phyloP scores from a whole-genome alignment of 495 filamentous ascomycete species.

The Xylaria venustula region DNA sequence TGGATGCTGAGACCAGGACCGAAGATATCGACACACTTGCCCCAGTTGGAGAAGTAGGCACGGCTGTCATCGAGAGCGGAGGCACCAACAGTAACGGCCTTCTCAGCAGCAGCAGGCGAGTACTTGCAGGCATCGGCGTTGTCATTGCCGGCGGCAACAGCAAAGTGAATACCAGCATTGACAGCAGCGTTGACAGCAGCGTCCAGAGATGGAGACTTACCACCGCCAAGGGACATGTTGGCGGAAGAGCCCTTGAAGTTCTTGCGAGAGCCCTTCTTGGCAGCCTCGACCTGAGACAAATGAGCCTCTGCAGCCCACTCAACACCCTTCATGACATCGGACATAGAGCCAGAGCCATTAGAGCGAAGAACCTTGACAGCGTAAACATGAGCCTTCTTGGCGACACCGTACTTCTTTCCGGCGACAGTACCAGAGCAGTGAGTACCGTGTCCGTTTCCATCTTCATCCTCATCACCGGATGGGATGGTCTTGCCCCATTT shows the following conservation, averaged over 20 bases:
- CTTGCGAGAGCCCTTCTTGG: constrained; percentile 83
- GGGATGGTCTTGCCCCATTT: constrained; percentile 97
- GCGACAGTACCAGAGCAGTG: constrained; percentile 98
- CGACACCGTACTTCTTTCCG: constrained; percentile 98
- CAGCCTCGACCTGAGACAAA: constrained; percentile 65
- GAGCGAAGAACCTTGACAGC: constrained; percentile 98
- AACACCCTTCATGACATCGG: constrained; percentile 96
- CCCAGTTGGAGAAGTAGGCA: constrained; percentile 99
- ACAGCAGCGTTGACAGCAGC: constrained; percentile 93
- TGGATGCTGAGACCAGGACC: constrained; percentile 95
- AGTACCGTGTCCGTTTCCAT: constrained; percentile 98
- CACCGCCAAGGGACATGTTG: constrained; percentile 98
- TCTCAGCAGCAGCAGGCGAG: constrained; percentile 91
- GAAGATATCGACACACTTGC: constrained; percentile 99
- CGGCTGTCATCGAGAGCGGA: constrained; percentile 91
- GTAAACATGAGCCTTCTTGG: constrained; percentile 95
- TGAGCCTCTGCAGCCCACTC: constrained; percentile 89
- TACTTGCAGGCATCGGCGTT: constrained; percentile 99
- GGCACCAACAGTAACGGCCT: constrained; percentile 95
- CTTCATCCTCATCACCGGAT: constrained; percentile 72
- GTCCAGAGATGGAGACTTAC: constrained; percentile 88
- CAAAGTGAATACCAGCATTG: constrained; percentile 87
- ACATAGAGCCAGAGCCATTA: constrained; percentile 97
- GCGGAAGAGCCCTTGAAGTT: constrained; percentile 97
- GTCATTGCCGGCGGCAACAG: constrained; percentile 97